phyloP scores from a whole-genome alignment of 331 rosid genomes.

The Ulmus americana region DNA sequence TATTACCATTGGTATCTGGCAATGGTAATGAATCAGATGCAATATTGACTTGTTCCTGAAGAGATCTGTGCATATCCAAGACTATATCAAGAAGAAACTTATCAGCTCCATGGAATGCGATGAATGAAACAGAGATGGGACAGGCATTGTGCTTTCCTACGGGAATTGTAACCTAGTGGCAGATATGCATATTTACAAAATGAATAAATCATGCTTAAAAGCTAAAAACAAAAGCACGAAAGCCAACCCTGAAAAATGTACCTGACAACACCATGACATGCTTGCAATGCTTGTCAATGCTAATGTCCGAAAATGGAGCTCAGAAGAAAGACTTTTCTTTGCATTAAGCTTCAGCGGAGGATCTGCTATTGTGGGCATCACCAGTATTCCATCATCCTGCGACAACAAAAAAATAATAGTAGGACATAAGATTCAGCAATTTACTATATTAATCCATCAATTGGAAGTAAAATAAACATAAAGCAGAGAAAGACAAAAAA shows the following conservation, averaged over 20 bases:
- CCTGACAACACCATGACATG: slow-evolving; percentile 52
- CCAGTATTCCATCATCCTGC: slow-evolving; percentile 46
- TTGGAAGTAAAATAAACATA: background rate
- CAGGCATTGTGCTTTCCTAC: slow-evolving; percentile 37
- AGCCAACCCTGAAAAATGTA: slow-evolving; percentile 8
- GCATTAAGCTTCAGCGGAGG: slow-evolving; percentile 32
- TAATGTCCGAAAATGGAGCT: slow-evolving; percentile 35
- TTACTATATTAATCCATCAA: background rate
- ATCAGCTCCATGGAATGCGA: slow-evolving; percentile 40
- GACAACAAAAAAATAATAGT: background rate
- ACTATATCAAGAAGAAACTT: slow-evolving; percentile 50
- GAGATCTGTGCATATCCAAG: slow-evolving; percentile 36
- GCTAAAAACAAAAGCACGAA: background rate
- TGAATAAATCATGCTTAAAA: background rate
- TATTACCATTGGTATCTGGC: slow-evolving; percentile 37
- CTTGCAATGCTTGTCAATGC: slow-evolving; percentile 43
- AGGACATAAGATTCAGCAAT: background rate
- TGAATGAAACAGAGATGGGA: slow-evolving; percentile 41
- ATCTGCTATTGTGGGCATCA: slow-evolving; percentile 41
- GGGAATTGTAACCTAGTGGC: slow-evolving; percentile 37
- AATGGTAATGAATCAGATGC: slow-evolving; percentile 26
- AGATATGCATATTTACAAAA: background rate
- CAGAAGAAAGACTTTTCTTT: slow-evolving; percentile 25
- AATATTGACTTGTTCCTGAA: slow-evolving; percentile 39
- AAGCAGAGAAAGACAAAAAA: background rate